Evolutionary conservation across 2,329 filamentous ascomycete genomes (phyloP), one percentile per base, ranked within the genome.

Genomic region (Pseudocercospora ulei): DNA sequence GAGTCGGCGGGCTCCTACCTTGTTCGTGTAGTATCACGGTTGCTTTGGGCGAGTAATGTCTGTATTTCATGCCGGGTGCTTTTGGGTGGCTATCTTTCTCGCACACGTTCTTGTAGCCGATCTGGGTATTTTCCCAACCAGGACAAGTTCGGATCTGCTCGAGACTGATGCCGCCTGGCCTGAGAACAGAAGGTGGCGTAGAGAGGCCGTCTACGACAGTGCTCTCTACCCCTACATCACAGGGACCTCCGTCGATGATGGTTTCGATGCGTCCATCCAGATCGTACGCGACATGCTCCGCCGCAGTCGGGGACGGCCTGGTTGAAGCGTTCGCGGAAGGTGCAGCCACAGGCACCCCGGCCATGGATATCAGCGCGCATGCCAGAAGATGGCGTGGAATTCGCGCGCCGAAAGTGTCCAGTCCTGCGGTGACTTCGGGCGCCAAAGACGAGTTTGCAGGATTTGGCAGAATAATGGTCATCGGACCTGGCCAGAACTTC

Each of bases 1-100:
- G 27, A 2, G 55, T 27, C 3, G 45, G 51, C 48, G 13, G 63
- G 47, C 17, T 58, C 49, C 1, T 51, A 2, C 65, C 67, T 18
- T 73, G 63, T 58, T 94, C 84, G 57, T 86, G 93, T 5, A 58
- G 38, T 9, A 58, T 40, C 11, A 98, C 87, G 29, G 72, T 76
- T 1, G 90, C 92, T 60, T 79, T 83, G 1, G 90, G 90, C 27
- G 87, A 93, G 57, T 98, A 98, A 60, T 98, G 90, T 58, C 90
- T 84, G 60, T 98, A 98, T 64, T 98, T 98, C 90, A 98, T 98
- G 1, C 90, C 90, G 0, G 90, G 90, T 1, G 90, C 90, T 40
- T 84, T 72, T 0, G 90, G 90, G 6, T 62, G 66, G 35, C 73
- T 75, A 3, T 74, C 79, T 26, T 45, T 69, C 53, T 84, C 75